Evolutionary conservation across 305 asterid genomes (phyloP).

Genomic region (Andrographis paniculata): DNA sequence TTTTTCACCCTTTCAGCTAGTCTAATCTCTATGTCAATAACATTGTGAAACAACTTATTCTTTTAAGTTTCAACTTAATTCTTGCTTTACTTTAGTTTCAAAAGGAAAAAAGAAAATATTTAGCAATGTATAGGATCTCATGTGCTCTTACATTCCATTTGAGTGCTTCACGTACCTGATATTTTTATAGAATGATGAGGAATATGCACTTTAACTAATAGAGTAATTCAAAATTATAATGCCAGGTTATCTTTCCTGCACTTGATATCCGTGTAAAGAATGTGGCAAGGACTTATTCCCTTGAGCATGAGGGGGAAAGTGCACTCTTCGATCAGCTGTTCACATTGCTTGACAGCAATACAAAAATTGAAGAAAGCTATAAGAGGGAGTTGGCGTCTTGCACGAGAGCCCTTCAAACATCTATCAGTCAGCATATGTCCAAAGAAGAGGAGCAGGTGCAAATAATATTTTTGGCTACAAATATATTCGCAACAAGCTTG

Average conservation of each 20-base stretch:
- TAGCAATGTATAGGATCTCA: too few relatives aligned
- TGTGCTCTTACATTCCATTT: background rate
- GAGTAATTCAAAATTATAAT: constrained; percentile 5
- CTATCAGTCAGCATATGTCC: constrained; percentile 99
- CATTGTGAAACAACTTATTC: too few relatives aligned
- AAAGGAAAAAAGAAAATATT: too few relatives aligned
- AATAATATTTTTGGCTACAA: background rate
- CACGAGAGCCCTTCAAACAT: constrained; percentile 92
- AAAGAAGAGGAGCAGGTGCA: constrained; percentile 99
- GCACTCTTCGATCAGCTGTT: constrained; percentile 91
- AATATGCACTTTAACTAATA: background rate
- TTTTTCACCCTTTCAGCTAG: too few relatives aligned
- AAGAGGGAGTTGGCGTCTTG: constrained; percentile 93
- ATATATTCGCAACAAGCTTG: background rate
- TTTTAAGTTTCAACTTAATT: too few relatives aligned
- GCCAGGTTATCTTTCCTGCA: constrained; percentile 97
- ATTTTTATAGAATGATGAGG: background rate
- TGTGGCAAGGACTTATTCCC: constrained; percentile 96
- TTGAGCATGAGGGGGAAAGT: constrained; percentile 99
- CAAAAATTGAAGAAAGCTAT: constrained; percentile 65
- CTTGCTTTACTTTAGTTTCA: too few relatives aligned
- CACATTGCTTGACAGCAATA: constrained; percentile 56
- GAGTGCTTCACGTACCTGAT: background rate
- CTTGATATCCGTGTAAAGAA: constrained; percentile 98
- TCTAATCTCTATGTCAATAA: too few relatives aligned